Percentiles rank a stretch among this genome's conserved stretches.
Evolutionary conservation across 805 yeast species (phyloP).

Genomic region (Schwanniomyces vanrijiae): DNA sequence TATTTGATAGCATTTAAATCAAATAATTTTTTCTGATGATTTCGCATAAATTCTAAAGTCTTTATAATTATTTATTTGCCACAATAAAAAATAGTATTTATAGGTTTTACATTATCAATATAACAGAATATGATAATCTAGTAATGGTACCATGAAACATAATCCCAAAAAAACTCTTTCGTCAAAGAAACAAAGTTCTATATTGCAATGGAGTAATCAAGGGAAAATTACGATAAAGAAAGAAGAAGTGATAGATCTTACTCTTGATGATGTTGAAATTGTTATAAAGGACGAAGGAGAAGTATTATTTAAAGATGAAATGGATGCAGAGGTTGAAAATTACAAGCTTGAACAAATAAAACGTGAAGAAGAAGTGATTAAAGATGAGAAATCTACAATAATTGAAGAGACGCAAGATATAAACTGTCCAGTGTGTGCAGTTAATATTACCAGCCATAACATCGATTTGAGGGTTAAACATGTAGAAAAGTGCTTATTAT

Average conservation of each 20-base stretch:
- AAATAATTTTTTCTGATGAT: not conserved
- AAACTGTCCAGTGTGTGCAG: conserved; percentile 56
- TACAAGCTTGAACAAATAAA: too few relatives aligned
- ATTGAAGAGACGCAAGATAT: conserved; percentile 2
- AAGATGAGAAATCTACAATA: too few relatives aligned
- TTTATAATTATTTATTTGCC: not conserved
- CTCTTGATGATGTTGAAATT: conserved; percentile 6
- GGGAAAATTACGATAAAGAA: not conserved
- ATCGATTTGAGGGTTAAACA: conserved; percentile 50
- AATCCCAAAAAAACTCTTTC: not conserved
- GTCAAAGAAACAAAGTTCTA: conserved; percentile 21
- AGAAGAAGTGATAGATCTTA: conserved; percentile 15
- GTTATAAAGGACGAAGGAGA: not conserved
- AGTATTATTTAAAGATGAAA: not conserved
- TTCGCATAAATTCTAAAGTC: not conserved
- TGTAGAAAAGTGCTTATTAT: conserved; percentile 52
- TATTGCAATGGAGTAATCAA: conserved; percentile 19
- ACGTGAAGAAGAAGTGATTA: not conserved
- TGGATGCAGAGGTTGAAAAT: not conserved
- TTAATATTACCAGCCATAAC: conserved; percentile 35
- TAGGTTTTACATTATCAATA: not conserved
- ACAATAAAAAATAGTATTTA: not conserved
- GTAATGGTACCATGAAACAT: not conserved
- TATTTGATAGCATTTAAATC: not conserved
- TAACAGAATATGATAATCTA: not conserved